Evolutionary conservation across 768 basidiomycete species (phyloP), one percentile per base, ranked within the genome.

Genomic region (Kwoniella bestiolae): DNA sequence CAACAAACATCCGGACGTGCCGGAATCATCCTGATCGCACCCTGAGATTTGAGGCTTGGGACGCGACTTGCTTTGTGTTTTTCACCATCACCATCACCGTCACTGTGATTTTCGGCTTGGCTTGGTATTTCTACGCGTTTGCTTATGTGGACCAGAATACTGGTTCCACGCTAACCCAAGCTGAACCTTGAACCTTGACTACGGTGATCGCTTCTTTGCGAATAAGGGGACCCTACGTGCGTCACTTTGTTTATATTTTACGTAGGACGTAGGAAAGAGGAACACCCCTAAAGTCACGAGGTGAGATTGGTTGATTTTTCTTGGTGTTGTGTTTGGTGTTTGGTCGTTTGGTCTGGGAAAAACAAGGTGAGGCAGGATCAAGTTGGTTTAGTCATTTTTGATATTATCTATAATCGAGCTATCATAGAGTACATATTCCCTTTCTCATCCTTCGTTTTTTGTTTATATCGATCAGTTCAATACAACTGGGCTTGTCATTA

Each of bases 401-500:
- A 34, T 44, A 62, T 53, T 25, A 18, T 7, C 38, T 50, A 3
- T 1, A 26, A 23, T 26, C 38, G 25, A 7, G 6, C 38, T 41
- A 41, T 41, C 38, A 23, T 55, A 25, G n/a, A 14, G 51, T 38
- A 28, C 16, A 35, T 63, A 18, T 23, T 31, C 26, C 25, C 45
- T 56, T 38, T 52, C n/a, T 63, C 18, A 25, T 21, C 26, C 38
- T 51, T 51, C 14, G 23, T 61, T 25, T 49, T 51, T 51, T n/a
- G 23, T 61, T 25, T 38, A 35, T 35, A 53, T 53, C 41, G 21
- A 53, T n/a, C 23, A 49, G 32, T 26, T 16, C 25, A 3, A 23
- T n/a, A 18, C 53, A 46, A 63, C 62, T 49, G 53, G 62, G 62
- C 62, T 63, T 63, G 50, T 60, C 47, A 18, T 14, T 44, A 26